phyloP scores from a whole-genome alignment of 208 protist species.

The Leishmania turanica region DNA sequence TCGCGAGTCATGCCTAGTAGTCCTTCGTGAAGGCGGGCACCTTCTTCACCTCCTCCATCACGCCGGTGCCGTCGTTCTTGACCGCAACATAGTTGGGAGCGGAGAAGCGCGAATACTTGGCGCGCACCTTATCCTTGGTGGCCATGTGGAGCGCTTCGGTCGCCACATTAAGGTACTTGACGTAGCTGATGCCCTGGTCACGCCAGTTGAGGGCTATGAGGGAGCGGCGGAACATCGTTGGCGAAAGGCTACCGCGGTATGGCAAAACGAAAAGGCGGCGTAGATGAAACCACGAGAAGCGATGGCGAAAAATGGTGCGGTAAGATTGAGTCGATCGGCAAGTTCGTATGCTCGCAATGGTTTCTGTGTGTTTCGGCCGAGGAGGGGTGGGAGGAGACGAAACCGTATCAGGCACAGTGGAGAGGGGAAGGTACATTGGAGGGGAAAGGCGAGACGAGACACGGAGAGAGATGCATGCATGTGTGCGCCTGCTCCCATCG shows the following conservation, averaged over 20 bases:
- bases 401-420: neutral
- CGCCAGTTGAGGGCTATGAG: slow-evolving; percentile 68
- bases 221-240: slow-evolving; percentile 69
- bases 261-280: neutral
- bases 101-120: slow-evolving; percentile 79
- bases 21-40: slow-evolving; percentile 74
- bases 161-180: slow-evolving; percentile 92
- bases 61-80: slow-evolving; percentile 66
- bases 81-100: slow-evolving; percentile 68
- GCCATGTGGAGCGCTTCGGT: slow-evolving; percentile 87
- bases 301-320: slow-evolving; percentile 8
- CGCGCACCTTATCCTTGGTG: slow-evolving; percentile 57
- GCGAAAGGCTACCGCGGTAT: neutral
- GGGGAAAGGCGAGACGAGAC: neutral
- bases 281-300: neutral
- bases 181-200: slow-evolving; percentile 90
- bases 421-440: slow-evolving; percentile 8
- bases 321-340: neutral
- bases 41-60: slow-evolving; percentile 64
- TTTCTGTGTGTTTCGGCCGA: neutral
- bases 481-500: neutral
- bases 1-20: slow-evolving; percentile 46
- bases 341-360: neutral
- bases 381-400: neutral
- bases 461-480: neutral